Evolutionary conservation across 495 filamentous ascomycete species (phyloP).

Genomic region (Staphylotrichum longicolle): DNA sequence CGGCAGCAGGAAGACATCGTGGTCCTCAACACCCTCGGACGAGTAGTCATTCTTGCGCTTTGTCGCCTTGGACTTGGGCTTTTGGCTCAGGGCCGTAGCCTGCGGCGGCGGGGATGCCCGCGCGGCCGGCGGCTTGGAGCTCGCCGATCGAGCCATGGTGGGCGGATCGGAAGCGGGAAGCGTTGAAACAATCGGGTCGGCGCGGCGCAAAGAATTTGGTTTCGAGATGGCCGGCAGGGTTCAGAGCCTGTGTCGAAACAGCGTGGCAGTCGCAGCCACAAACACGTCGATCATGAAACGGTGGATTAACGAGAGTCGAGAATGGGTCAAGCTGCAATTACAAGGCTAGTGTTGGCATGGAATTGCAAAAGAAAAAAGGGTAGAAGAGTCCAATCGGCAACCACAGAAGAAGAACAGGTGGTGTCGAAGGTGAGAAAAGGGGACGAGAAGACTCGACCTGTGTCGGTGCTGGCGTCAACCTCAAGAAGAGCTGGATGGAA

Average conservation of each 20-base stretch:
- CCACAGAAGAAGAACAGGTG: slow-evolving; percentile 38
- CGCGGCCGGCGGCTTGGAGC: slow-evolving; percentile 41
- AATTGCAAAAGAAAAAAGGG: slow-evolving; percentile 19
- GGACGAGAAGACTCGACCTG: slow-evolving; percentile 20
- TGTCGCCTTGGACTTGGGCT: slow-evolving; percentile 33
- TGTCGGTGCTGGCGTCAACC: slow-evolving; percentile 25
- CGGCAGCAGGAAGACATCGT: slow-evolving; percentile 73
- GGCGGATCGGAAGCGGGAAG: slow-evolving; percentile 7
- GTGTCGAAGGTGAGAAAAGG: slow-evolving; percentile 7
- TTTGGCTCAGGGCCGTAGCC: slow-evolving; percentile 13
- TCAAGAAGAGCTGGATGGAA: slow-evolving; percentile 25
- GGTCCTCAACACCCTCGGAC: slow-evolving; percentile 64
- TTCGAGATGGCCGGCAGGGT: slow-evolving; percentile 9
- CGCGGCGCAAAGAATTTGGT: slow-evolving; percentile 18
- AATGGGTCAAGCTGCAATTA: slow-evolving; percentile 44
- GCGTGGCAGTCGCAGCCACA: slow-evolving; percentile 11
- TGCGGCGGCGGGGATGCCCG: slow-evolving; percentile 30
- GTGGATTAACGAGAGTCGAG: slow-evolving; percentile 48
- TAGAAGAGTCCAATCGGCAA: slow-evolving; percentile 32
- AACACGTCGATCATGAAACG: slow-evolving; percentile 20
- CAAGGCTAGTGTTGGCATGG: slow-evolving; percentile 34
- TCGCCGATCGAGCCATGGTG: slow-evolving; percentile 44
- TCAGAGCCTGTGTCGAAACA: slow-evolving; percentile 9
- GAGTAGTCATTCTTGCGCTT: slow-evolving; percentile 56
- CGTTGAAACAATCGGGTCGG: slow-evolving; percentile 20